Percentiles rank a stretch among this genome's conserved stretches.
Conservation (phyloP, 768 basidiomycete species). For the Russula olivacea region DNA sequence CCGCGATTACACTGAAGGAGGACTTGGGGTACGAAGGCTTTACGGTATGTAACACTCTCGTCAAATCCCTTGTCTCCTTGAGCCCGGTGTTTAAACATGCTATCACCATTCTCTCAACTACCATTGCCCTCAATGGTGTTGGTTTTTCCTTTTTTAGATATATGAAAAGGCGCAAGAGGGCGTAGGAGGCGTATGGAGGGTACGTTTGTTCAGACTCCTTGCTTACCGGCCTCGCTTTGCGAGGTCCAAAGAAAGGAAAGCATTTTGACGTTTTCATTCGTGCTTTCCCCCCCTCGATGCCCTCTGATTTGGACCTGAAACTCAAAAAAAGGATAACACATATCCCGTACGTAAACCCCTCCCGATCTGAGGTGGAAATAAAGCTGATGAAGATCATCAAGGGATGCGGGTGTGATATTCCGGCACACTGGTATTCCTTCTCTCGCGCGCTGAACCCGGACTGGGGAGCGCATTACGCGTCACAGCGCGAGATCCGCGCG, state of each 20-base stretch:
- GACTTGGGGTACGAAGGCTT: constrained; percentile 31
- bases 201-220: background rate
- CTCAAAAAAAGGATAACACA: constrained; percentile 29
- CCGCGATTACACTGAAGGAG: constrained; percentile 32
- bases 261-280: background rate
- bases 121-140: background rate
- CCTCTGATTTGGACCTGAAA: background rate
- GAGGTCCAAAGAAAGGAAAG: background rate
- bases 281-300: background rate
- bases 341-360: constrained; percentile 26
- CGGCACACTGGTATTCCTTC: constrained; percentile 30
- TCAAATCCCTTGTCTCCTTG: background rate
- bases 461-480: constrained; percentile 28
- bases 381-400: background rate
- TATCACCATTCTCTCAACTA: too few species aligned
- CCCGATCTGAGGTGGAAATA: too few species aligned
- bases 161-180: constrained; percentile 30
- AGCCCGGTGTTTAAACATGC: background rate
- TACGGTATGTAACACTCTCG: constrained; percentile 27
- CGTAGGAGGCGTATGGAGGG: constrained; percentile 31
- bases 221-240: background rate
- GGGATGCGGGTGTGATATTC: constrained; percentile 31
- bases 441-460: constrained; percentile 29
- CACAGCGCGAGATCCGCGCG: constrained; percentile 30
- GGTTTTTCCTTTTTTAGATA: constrained; percentile 27